Conservation (phyloP, 257 asterid species). For the Coffea canephora region DNA sequence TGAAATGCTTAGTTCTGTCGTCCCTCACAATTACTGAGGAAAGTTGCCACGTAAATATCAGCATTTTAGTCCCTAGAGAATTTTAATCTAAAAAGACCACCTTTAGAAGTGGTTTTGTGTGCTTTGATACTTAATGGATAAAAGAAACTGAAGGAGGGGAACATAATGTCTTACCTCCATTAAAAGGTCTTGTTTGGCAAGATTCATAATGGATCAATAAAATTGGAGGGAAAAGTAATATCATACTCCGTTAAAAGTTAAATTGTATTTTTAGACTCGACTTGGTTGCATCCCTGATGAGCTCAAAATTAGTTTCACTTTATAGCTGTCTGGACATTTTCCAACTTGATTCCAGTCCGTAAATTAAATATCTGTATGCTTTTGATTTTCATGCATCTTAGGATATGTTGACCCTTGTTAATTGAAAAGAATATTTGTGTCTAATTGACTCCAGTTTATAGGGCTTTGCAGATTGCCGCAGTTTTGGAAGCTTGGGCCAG, state of each 20-base stretch:
- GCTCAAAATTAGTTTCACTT: neutral
- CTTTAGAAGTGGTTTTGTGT: neutral
- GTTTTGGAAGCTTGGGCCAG: constrained; percentile 95
- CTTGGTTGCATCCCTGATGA: no score
- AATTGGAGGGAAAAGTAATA: no score
- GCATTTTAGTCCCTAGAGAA: neutral
- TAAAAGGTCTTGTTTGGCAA: no score
- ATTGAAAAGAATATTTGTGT: neutral
- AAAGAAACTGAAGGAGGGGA: neutral
- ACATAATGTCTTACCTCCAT: neutral
- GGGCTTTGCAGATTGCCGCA: constrained; percentile 92
- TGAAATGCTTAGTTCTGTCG: neutral
- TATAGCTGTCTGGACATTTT: neutral
- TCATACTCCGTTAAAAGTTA: no score
- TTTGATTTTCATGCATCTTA: neutral
- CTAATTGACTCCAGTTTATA: constrained; percentile 42
- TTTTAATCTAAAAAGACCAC: no score
- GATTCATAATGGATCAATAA: no score
- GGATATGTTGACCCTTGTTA: neutral
- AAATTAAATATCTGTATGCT: neutral
- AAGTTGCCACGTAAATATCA: neutral
- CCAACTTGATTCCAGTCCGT: neutral
- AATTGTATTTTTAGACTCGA: neutral
- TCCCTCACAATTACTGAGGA: neutral
- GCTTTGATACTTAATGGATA: neutral